These are phyloP conservation scores for Tolypocladium ovalisporum DNA, from an alignment of 2,329 filamentous ascomycete genomes.

Conservation along the genomic window DNA sequence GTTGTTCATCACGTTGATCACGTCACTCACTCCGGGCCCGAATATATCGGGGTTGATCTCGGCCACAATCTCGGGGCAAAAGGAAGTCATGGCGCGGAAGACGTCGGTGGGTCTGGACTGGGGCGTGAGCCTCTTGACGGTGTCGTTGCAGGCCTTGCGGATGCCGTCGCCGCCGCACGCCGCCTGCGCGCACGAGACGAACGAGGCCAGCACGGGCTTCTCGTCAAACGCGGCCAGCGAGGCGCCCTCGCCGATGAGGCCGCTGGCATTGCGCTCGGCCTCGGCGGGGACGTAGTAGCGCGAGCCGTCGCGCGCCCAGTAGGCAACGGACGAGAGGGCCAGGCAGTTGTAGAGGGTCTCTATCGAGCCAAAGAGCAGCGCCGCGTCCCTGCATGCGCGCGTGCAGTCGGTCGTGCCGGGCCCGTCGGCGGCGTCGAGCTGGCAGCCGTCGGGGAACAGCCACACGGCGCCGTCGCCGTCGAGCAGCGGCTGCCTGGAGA, in stretches of 20 bases:
- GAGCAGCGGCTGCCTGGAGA: conserved; percentile 22
- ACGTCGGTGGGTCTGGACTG: conserved; percentile 17
- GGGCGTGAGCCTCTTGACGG: conserved; percentile 14
- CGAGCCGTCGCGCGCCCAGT: conserved; percentile 19
- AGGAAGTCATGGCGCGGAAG: conserved; percentile 22
- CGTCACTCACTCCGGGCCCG: conserved; percentile 22
- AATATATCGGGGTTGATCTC: conserved; percentile 29
- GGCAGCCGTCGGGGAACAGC: conserved; percentile 22
- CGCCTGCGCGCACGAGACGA: conserved; percentile 22
- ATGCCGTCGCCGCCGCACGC: conserved; percentile 22
- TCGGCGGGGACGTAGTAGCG: conserved; percentile 18
- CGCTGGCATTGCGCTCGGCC: conserved; percentile 24
- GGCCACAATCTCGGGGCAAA: conserved; percentile 23
- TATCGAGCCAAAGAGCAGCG: conserved; percentile 20
- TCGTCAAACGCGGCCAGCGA: conserved; percentile 19
- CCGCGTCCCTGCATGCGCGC: conserved; percentile 17
- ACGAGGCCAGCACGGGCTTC: conserved; percentile 17
- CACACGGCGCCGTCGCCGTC: conserved; percentile 18
- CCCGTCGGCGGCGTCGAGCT: conserved; percentile 7
- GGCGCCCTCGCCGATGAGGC: conserved; percentile 20
- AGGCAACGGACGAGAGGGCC: conserved; percentile 21
- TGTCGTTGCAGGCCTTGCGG: conserved; percentile 16
- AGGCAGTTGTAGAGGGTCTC: conserved; percentile 29
- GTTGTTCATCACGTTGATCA: too few species aligned
- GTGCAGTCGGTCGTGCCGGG: conserved; percentile 16